These are phyloP conservation scores for Salix caprea DNA, from an alignment of 345 rosid genomes.

Conservation along the genomic window DNA sequence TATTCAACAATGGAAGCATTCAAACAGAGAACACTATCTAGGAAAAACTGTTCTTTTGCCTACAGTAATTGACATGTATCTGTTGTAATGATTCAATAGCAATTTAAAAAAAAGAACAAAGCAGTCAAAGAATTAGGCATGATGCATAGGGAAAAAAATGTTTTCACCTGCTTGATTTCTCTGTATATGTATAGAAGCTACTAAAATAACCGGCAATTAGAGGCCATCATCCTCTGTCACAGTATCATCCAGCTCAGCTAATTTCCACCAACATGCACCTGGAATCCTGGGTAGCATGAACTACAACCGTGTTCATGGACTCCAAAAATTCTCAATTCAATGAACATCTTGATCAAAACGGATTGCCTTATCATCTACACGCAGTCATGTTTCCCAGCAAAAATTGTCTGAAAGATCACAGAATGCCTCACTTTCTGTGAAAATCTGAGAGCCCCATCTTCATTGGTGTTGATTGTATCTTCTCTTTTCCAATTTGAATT, in stretches of 20 bases:
- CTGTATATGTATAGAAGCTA: not conserved
- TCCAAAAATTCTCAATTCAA: conserved; percentile 27
- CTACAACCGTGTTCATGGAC: no score
- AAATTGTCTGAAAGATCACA: conserved; percentile 56
- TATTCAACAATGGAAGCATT: conserved; percentile 46
- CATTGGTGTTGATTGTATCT: conserved; percentile 43
- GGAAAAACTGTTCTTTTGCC: not conserved
- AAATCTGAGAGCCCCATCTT: conserved; percentile 53
- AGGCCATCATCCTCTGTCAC: conserved; percentile 21
- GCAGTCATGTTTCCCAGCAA: conserved; percentile 64
- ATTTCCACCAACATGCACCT: no score
- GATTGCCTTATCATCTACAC: conserved; percentile 76
- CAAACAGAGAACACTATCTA: conserved; percentile 39
- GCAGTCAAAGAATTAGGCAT: not conserved
- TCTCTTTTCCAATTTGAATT: conserved; percentile 32
- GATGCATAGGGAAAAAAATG: not conserved
- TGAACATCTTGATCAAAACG: conserved; percentile 61
- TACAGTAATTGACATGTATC: not conserved
- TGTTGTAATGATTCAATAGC: not conserved
- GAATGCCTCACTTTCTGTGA: conserved; percentile 48
- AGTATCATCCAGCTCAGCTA: conserved; percentile 15
- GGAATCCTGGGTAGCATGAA: no score
- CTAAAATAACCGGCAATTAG: not conserved
- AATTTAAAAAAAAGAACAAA: not conserved
- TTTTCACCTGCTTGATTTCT: not conserved